phyloP scores from a whole-genome alignment of 441 rosid genomes.

The Flueggea neowawraea region DNA sequence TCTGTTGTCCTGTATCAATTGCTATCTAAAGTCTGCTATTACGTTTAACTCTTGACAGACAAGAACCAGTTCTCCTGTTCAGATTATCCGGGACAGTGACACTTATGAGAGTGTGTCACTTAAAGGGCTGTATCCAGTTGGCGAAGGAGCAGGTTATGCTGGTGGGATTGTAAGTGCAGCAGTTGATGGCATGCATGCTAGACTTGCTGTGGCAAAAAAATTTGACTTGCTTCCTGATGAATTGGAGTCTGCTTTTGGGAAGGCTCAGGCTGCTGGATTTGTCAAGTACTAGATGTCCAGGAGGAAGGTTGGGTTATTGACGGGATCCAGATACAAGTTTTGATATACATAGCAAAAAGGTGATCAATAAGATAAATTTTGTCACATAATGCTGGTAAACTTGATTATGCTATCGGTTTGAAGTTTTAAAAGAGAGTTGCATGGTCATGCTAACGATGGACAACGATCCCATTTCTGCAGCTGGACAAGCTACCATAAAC shows the following conservation, averaged over 20 bases:
- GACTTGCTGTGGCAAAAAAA: constrained; percentile 76
- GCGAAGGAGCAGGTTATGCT: constrained; percentile 99
- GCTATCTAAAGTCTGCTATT: not conserved
- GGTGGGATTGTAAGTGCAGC: constrained; percentile 99
- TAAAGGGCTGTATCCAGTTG: constrained; percentile 83
- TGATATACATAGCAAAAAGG: no score
- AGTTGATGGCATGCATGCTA: constrained; percentile 87
- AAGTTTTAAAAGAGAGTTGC: no score
- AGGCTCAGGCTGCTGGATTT: constrained; percentile 53
- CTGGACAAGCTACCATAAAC: no score
- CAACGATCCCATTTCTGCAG: no score
- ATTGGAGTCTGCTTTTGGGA: constrained; percentile 63
- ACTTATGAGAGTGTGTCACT: constrained; percentile 74
- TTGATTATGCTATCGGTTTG: no score
- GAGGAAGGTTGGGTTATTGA: no score
- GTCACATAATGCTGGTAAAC: no score
- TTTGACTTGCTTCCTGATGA: constrained; percentile 49
- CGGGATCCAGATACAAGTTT: no score
- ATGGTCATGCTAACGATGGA: no score
- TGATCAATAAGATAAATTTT: no score
- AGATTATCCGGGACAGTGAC: constrained; percentile 61
- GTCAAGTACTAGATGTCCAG: constrained; percentile 38
- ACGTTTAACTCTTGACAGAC: constrained; percentile 45
- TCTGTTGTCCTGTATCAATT: not conserved
- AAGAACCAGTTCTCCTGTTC: constrained; percentile 87